These are phyloP conservation scores for Naganishia sp. DNA, from an alignment of 1,284 basidiomycete species.

Conservation along the genomic window DNA sequence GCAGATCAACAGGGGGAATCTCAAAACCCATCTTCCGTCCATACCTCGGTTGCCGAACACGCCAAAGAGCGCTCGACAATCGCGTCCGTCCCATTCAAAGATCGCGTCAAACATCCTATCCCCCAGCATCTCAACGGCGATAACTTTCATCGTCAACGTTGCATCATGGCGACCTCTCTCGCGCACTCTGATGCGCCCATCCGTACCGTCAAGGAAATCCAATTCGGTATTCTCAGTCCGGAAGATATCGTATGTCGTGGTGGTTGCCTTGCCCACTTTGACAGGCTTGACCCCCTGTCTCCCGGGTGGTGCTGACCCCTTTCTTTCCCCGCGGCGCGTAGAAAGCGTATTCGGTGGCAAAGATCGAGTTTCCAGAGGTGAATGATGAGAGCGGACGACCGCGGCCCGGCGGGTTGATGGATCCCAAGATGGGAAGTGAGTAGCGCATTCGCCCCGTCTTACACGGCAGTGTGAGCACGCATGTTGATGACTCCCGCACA, in stretches of 20 bases:
- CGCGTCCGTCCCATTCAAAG: too few species aligned
- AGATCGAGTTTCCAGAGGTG: conserved; percentile 97
- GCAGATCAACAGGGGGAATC: too few species aligned
- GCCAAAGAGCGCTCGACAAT: too few species aligned
- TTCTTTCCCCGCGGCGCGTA: conserved; percentile 50
- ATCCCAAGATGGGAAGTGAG: conserved; percentile 88
- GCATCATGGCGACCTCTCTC: conserved; percentile 54
- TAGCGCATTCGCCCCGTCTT: conserved; percentile 33
- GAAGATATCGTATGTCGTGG: conserved; percentile 87
- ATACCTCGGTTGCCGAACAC: too few species aligned
- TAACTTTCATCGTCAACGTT: neutral
- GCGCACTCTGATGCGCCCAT: conserved; percentile 88
- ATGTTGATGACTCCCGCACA: conserved; percentile 38
- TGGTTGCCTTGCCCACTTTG: neutral
- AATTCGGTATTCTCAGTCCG: conserved; percentile 99
- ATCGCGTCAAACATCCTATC: too few species aligned
- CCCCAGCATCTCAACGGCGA: too few species aligned
- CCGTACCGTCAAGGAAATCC: conserved; percentile 93
- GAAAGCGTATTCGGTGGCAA: conserved; percentile 98
- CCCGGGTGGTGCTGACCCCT: neutral
- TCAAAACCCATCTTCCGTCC: too few species aligned
- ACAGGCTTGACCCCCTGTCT: neutral
- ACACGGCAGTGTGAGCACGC: too few species aligned
- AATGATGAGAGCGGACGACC: conserved; percentile 93
- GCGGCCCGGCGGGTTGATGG: conserved; percentile 91